Evolutionary conservation across 495 filamentous ascomycete genomes (phyloP), one percentile per base, ranked within the genome.

Genomic region (Opeltia flavorubescens): DNA sequence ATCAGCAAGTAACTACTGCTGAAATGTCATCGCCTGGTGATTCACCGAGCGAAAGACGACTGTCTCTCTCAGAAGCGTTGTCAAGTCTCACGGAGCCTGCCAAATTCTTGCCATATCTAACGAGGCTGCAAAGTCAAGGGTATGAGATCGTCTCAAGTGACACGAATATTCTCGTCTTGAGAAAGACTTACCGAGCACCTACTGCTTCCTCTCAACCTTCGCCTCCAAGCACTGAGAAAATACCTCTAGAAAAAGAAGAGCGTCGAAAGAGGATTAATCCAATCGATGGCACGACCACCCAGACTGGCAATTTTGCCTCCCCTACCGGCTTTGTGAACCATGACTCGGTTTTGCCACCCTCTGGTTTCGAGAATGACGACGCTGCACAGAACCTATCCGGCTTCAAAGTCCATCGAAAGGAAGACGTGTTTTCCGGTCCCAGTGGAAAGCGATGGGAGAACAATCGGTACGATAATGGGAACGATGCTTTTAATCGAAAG

Each of bases 71-170:
- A 31, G 78, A 86, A 36, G 71, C 80, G 4, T 62, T 91, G 7
- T 66, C 75, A 7, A 76, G 72, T n/a, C 66, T 89, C 11, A 74
- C 78, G 40, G 76, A 81, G 49, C 80, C 83, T 0, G 68, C 79
- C 18, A 80, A 78, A 48, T 91, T 89, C 58, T 66, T 87, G 28
- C 74, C 82, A 0, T 71, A 85, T 47, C 78, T 89, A 39, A 66
- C 65, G 1, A 62, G 69, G 13, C 72, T 91, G 50, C 69, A 80
- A 51, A 60, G 67, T 9, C 69, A 81, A 33, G 85, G 84, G 1
- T 89, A 81, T 51, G 81, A 84, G 44, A 83, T 89, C 46, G 74
- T 81, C 8, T 78, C 78, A 3, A 82, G 81, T 5, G 70, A 72
- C 46, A 75, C 71, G 4, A 75, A 89, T 55, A 69, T 89, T 6